Evolutionary conservation across 331 rosid genomes (phyloP), one percentile per base, ranked within the genome.

Genomic region (Rhamnella rubrinervis): DNA sequence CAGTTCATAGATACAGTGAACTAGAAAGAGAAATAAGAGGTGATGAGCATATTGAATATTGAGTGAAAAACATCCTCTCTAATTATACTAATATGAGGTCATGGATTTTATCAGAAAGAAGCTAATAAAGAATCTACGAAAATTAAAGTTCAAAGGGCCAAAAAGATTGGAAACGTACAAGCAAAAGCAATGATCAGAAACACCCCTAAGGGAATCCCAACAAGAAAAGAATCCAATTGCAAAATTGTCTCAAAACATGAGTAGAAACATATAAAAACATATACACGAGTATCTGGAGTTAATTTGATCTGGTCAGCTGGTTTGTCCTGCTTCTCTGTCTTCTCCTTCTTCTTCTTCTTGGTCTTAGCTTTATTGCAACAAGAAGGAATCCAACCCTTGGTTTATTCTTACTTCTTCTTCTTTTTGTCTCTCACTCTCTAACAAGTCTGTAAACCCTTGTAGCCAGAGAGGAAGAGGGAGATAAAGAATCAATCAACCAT

Each of bases 361-460:
- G 58, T 82, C 83, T 82, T 90, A 61, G 80, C 77, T 56, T 66
- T 93, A 40, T 81, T 61, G 67, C 4, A 26, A 76, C 89, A 87
- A 80, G 97, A 90, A 4, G 97, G 96, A 85, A 93, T 88, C 92
- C 97, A 93, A 81, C 92, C 83, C 97, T 90, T 93, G 63, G 38
- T 80, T 71, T 37, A 21, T 35, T 26, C 56, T 25, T 55, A 26
- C 67, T 66, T 55, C 63, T 25, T 55, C 59, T 57, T 31, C 37
- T 4, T 18, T 19, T 20, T 57, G 41, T 23, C 23, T 46, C 68
- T 61, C 6, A 2, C 25, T 38, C 49, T 37, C n/a, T 38, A n/a
- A 40, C 46, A 8, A 40, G 14, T 51, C 56, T 7, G 8, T 7
- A 17, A 38, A 19, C 10, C 18, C 40, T 6, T 31, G 31, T 38